Evolutionary conservation across 2,329 filamentous ascomycete species (phyloP).

Genomic region (Dryadomyces quercus-mongolicae): DNA sequence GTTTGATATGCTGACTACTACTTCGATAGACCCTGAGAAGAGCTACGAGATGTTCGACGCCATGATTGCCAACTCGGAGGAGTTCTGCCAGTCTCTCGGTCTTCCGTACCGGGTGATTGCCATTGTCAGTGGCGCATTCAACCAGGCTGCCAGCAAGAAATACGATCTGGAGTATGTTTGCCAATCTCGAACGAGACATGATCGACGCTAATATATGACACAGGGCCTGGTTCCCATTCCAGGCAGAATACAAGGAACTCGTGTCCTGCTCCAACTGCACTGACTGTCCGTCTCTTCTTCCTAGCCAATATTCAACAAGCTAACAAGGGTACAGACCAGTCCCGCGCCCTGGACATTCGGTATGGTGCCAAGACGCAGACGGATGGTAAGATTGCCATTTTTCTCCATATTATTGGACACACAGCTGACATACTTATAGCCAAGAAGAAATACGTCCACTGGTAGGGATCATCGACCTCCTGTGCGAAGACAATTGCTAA

Average conservation of each 20-base stretch:
- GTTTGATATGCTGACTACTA: neutral
- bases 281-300: conserved; percentile 39
- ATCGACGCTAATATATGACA: conserved; percentile 20
- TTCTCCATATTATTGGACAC: neutral
- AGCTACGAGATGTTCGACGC: conserved; percentile 89
- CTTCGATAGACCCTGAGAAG: conserved; percentile 67
- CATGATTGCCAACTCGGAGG: conserved; percentile 85
- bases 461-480: conserved; percentile 18
- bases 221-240: conserved; percentile 75
- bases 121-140: conserved; percentile 92
- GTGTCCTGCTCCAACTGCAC: conserved; percentile 98
- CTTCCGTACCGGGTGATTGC: conserved; percentile 86
- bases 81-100: conserved; percentile 84
- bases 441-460: conserved; percentile 91
- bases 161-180: conserved; percentile 61
- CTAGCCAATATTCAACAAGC: no score
- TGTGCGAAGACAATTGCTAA: neutral
- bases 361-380: conserved; percentile 81
- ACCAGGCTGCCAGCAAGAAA: conserved; percentile 80
- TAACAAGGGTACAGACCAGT: conserved; percentile 48
- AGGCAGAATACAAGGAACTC: conserved; percentile 96
- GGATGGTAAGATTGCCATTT: conserved; percentile 32
- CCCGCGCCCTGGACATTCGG: conserved; percentile 82
- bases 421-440: conserved; percentile 3
- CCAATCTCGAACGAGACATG: conserved; percentile 29